A percentile compares a stretch with the other conserved stretches of the same genome.
These are phyloP conservation scores for Lanmaoa pseudosensibilis DNA, from an alignment of 768 basidiomycete species.

Conservation along the genomic window DNA sequence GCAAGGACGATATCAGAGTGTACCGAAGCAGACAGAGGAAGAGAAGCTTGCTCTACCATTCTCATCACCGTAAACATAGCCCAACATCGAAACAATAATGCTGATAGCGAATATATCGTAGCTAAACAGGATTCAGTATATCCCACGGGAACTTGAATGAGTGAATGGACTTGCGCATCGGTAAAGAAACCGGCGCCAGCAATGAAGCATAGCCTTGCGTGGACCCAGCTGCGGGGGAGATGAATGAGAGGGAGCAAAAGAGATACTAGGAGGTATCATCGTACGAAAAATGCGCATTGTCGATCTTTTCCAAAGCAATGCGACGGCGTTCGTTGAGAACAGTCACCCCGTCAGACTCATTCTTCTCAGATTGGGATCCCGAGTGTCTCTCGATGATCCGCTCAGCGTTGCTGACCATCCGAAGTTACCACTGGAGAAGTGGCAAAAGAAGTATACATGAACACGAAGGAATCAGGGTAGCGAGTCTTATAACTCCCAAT, in stretches of 20 bases:
- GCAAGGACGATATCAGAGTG: background rate
- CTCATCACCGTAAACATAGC: conserved; percentile 66
- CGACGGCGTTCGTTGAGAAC: conserved; percentile 68
- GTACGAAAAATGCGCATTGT: conserved; percentile 81
- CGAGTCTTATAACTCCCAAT: conserved; percentile 15
- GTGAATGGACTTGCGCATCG: conserved; percentile 53
- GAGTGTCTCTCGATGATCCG: background rate
- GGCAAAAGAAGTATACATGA: background rate
- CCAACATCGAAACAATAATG: conserved; percentile 80
- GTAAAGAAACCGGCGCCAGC: conserved; percentile 90
- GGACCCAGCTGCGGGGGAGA: conserved; percentile 61
- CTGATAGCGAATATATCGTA: conserved; percentile 90
- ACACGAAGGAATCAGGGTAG: background rate
- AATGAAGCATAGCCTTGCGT: conserved; percentile 68
- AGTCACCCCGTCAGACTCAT: conserved; percentile 1
- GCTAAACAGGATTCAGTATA: conserved; percentile 15
- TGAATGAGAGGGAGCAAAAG: background rate
- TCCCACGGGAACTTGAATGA: background rate
- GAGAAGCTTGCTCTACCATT: conserved; percentile 4
- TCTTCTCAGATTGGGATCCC: background rate
- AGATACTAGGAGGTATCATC: conserved; percentile 28
- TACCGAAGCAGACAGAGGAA: background rate
- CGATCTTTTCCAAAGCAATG: conserved; percentile 77
- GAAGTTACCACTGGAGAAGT: conserved; percentile 1
- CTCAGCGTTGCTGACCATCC: conserved; percentile 13